Percentiles rank a stretch among this genome's conserved stretches.
phyloP scores from a whole-genome alignment of 108 stramenopile genomes.

The Bacterosira constricta region DNA sequence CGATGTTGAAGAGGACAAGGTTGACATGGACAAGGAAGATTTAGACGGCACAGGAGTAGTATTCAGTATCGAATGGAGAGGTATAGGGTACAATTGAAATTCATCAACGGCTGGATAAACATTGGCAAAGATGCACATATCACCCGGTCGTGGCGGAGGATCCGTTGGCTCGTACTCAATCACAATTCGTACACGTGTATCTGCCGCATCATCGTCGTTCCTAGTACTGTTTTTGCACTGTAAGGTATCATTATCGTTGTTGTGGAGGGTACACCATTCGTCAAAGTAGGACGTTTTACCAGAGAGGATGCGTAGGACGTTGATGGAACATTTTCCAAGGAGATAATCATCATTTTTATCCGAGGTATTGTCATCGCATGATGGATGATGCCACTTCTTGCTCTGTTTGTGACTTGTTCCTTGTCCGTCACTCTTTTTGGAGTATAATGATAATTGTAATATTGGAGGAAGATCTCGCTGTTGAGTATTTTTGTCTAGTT shows the following conservation, averaged over 20 bases:
- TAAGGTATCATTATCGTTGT: conserved; percentile 19
- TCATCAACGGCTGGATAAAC: conserved; percentile 60
- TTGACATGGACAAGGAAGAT: neutral
- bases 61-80: conserved; percentile 27
- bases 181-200: conserved; percentile 58
- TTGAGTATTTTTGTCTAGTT: neutral
- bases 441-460: conserved; percentile 40
- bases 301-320: conserved; percentile 68
- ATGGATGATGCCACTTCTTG: conserved; percentile 5
- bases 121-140: conserved; percentile 70
- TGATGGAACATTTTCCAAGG: conserved; percentile 71
- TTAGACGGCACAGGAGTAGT: neutral
- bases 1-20: conserved; percentile 2
- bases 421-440: conserved; percentile 22
- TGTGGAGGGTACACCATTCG: conserved; percentile 58
- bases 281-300: conserved; percentile 70
- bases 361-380: conserved; percentile 21
- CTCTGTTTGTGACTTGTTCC: neutral
- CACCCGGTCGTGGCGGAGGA: conserved; percentile 64
- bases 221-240: conserved; percentile 21
- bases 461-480: conserved; percentile 46
- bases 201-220: neutral
- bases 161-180: conserved; percentile 84
- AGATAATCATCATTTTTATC: conserved; percentile 51
- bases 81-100: conserved; percentile 75